Percentiles rank a stretch among this genome's conserved stretches.
Evolutionary conservation across 176 grass and related monocot genomes (phyloP).

Genomic region (Musa beccarii): DNA sequence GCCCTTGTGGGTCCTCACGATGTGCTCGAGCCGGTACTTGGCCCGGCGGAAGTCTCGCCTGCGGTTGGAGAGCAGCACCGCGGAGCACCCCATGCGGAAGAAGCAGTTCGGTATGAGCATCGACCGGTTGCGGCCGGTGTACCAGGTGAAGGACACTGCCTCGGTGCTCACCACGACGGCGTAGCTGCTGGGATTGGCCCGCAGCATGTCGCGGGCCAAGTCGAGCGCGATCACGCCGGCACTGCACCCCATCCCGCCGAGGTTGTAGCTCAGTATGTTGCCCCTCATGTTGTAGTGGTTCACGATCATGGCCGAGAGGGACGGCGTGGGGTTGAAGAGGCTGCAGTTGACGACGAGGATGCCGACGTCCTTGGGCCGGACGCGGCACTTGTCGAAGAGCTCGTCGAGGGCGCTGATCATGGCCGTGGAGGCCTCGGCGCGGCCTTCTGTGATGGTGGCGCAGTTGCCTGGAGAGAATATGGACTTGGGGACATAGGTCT

Average conservation of each 20-base stretch:
- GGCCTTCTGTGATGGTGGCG: conserved; percentile 96
- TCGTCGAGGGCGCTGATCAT: conserved; percentile 90
- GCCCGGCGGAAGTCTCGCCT: conserved; percentile 79
- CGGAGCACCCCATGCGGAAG: conserved; percentile 74
- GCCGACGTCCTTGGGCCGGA: conserved; percentile 87
- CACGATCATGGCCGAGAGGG: conserved; percentile 93
- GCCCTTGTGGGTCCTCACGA: conserved; percentile 91
- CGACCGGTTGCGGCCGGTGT: conserved; percentile 63
- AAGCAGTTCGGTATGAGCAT: conserved; percentile 97
- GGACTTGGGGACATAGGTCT: conserved; percentile 76
- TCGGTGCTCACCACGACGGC: conserved; percentile 91
- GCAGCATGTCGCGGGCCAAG: conserved; percentile 88
- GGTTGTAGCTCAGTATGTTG: conserved; percentile 99
- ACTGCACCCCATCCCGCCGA: conserved; percentile 97
- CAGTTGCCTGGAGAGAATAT: conserved; percentile 73
- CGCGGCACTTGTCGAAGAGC: conserved; percentile 95
- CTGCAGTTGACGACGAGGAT: conserved; percentile 95
- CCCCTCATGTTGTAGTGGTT: conserved; percentile 99
- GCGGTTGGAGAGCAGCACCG: conserved; percentile 73
- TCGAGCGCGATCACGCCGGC: conserved; percentile 77
- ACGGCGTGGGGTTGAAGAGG: conserved; percentile 97
- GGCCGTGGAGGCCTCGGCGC: conserved; percentile 59
- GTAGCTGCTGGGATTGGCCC: conserved; percentile 60
- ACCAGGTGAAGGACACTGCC: conserved; percentile 90
- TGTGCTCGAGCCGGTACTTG: conserved; percentile 92